Conservation (phyloP, 305 asterid species). For the Fraxinus greggii region DNA sequence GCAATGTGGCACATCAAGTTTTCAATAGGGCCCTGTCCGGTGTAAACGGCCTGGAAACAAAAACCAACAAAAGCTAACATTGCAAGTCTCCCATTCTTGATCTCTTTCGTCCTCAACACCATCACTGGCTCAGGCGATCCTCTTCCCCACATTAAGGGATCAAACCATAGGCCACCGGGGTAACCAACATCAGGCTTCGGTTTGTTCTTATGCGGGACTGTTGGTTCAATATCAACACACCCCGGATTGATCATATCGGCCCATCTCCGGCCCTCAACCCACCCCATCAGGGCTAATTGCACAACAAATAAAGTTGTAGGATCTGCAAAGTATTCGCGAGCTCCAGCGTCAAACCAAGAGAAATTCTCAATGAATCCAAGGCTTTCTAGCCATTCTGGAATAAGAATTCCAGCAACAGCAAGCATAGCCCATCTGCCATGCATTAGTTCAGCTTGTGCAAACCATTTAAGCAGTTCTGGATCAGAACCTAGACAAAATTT, state of each 20-base stretch:
- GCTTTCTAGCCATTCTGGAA: constrained; percentile 77
- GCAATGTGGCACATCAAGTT: constrained; percentile 71
- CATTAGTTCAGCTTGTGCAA: constrained; percentile 81
- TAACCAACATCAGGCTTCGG: constrained; percentile 77
- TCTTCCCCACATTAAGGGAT: constrained; percentile 83
- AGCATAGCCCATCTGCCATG: constrained; percentile 92
- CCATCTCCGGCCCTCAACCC: constrained; percentile 94
- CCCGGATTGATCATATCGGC: constrained; percentile 81
- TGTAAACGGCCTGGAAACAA: constrained; percentile 75
- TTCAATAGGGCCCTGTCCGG: constrained; percentile 67
- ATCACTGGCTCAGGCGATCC: constrained; percentile 91
- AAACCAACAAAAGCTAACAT: constrained; percentile 83
- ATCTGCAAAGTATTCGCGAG: constrained; percentile 68
- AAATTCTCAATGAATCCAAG: constrained; percentile 66
- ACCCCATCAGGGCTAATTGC: constrained; percentile 73
- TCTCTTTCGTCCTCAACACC: constrained; percentile 82
- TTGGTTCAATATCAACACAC: constrained; percentile 66
- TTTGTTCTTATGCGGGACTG: constrained; percentile 51
- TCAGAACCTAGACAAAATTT: constrained; percentile 53
- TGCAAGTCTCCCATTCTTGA: constrained; percentile 85
- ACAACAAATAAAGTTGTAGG: constrained; percentile 55
- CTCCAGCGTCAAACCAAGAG: constrained; percentile 81
- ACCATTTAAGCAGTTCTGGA: constrained; percentile 75
- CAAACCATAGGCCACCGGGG: constrained; percentile 88
- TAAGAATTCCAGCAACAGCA: constrained; percentile 71